Evolutionary conservation across 192 early-diverging fungal genomes (phyloP).

Genomic region (Irineochytrium annulatum): DNA sequence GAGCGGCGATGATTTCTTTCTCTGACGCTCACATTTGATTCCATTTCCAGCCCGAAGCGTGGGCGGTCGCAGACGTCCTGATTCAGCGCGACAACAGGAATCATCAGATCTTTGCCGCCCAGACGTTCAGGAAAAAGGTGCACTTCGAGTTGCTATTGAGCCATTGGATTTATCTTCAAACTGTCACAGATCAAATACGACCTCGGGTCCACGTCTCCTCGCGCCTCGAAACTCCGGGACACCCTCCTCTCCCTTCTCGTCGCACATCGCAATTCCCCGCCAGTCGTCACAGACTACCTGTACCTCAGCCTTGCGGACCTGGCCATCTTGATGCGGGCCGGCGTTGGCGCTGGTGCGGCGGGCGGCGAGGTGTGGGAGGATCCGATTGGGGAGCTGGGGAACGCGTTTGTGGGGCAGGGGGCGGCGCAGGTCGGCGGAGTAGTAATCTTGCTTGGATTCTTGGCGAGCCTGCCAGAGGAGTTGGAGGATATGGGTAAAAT

Average conservation of each 20-base stretch:
- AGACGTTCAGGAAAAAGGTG: conserved; percentile 88
- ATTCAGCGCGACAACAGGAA: conserved; percentile 54
- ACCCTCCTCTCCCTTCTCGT: conserved; percentile 70
- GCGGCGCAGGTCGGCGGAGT: conserved; percentile 54
- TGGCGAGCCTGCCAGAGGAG: conserved; percentile 87
- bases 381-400: conserved; percentile 70
- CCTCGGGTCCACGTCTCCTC: conserved; percentile 60
- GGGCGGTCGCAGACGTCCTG: conserved; percentile 74
- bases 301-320: conserved; percentile 80
- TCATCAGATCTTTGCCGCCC: conserved; percentile 83
- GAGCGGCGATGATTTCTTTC: not conserved
- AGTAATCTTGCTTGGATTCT: conserved; percentile 70
- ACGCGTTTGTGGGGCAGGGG: conserved; percentile 51
- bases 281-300: conserved; percentile 72
- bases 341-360: conserved; percentile 10
- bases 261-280: conserved; percentile 51
- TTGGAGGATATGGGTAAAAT: conserved; percentile 24
- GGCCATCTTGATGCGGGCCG: conserved; percentile 64
- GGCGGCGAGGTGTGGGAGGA: conserved; percentile 66
- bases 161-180: not conserved
- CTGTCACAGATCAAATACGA: conserved; percentile 68
- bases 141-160: not conserved
- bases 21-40: not conserved
- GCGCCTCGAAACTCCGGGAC: conserved; percentile 66
- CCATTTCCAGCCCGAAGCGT: conserved; percentile 64